These are phyloP conservation scores for Amanita rubescens DNA, from an alignment of 768 basidiomycete species.

Conservation along the genomic window DNA sequence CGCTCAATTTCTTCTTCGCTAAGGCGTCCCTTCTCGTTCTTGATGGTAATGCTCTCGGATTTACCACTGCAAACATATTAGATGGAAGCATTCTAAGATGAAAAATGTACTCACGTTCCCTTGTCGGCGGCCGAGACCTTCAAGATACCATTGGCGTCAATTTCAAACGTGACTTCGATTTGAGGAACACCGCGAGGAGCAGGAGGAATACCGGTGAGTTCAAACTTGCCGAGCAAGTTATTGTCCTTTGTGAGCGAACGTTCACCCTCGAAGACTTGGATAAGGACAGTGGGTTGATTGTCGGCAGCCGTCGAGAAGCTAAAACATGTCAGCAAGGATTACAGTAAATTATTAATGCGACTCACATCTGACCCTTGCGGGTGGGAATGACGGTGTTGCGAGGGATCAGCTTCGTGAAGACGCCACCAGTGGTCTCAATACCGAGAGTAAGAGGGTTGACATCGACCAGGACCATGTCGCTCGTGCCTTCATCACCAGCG, in stretches of 20 bases:
- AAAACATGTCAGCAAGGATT: constrained; percentile 12
- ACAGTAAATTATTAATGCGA: background rate
- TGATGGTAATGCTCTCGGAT: constrained; percentile 87
- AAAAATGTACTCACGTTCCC: constrained; percentile 61
- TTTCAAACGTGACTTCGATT: constrained; percentile 94
- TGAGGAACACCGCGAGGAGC: constrained; percentile 96
- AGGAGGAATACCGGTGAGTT: constrained; percentile 87
- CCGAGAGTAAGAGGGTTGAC: constrained; percentile 96
- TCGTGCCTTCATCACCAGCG: constrained; percentile 86
- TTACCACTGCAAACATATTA: constrained; percentile 50
- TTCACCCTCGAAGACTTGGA: constrained; percentile 98
- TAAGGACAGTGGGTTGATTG: constrained; percentile 91
- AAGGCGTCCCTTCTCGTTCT: constrained; percentile 92
- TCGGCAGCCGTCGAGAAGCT: constrained; percentile 80
- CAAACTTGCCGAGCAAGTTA: constrained; percentile 96
- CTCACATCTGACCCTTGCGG: constrained; percentile 90
- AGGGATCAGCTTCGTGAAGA: constrained; percentile 95
- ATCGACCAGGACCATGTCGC: constrained; percentile 91
- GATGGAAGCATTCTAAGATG: background rate
- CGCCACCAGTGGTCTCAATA: constrained; percentile 98
- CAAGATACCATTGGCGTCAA: constrained; percentile 94
- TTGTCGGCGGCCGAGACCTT: constrained; percentile 90
- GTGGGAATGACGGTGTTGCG: constrained; percentile 99
- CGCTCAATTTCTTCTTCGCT: constrained; percentile 88
- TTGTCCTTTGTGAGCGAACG: constrained; percentile 97